Conservation (phyloP, 108 stramenopile species). For the Cyclostephanos invisitatus region DNA sequence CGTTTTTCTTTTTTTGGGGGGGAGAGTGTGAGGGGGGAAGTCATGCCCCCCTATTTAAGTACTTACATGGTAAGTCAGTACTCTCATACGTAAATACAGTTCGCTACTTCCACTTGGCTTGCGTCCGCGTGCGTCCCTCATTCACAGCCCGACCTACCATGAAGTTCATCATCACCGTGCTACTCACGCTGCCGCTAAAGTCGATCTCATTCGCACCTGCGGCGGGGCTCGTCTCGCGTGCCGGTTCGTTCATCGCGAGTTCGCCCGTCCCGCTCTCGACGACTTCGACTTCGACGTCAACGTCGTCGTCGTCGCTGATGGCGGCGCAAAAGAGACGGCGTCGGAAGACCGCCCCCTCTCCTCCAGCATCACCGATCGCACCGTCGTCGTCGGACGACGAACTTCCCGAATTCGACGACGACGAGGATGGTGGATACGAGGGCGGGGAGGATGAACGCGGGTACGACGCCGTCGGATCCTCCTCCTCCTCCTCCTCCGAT, state of each 20-base stretch:
- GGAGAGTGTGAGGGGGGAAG: no score
- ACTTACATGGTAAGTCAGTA: no score
- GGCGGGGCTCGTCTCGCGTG: neutral
- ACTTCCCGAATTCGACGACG: conserved; percentile 80
- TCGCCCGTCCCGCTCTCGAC: no score
- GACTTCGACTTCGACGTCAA: neutral
- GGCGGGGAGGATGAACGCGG: conserved; percentile 23
- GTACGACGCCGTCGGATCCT: conserved; percentile 10
- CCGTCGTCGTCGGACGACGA: conserved; percentile 33
- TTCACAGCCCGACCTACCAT: neutral
- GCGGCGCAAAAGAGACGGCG: conserved; percentile 40
- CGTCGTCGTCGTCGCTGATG: conserved; percentile 15
- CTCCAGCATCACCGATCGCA: conserved; percentile 8
- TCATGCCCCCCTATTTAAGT: no score
- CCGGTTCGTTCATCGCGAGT: neutral
- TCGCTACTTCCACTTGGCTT: no score
- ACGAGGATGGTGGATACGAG: conserved; percentile 37
- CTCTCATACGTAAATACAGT: no score
- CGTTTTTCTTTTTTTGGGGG: no score
- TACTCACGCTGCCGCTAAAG: conserved; percentile 3
- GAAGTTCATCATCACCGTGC: conserved; percentile 9
- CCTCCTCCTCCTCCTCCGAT: neutral
- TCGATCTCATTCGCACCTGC: conserved; percentile 2
- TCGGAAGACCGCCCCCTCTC: conserved; percentile 16
- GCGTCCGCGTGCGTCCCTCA: neutral